phyloP scores from a whole-genome alignment of 164 flowering plant genomes.

The Nymphaea colorata region DNA sequence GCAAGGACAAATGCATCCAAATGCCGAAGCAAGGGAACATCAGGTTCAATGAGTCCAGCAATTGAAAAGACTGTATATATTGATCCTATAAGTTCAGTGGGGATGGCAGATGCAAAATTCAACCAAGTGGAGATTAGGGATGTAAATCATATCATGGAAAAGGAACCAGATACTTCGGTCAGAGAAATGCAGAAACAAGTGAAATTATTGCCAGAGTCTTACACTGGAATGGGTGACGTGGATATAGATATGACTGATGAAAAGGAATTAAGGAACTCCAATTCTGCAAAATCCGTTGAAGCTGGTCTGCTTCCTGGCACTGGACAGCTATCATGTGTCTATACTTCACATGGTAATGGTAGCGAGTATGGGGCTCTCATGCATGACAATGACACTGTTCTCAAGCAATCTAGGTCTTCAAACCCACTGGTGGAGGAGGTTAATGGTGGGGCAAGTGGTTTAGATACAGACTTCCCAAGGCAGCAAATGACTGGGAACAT shows the following conservation, averaged over 20 bases:
- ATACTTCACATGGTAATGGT: neutral
- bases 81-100: conserved; percentile 31
- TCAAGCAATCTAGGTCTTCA: neutral
- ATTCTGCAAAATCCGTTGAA: neutral
- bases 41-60: conserved; percentile 22
- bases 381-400: neutral
- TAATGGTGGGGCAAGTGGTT: neutral
- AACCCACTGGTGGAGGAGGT: neutral
- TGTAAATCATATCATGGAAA: conserved; percentile 2
- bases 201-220: conserved; percentile 10
- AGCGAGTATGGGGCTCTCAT: neutral
- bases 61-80: conserved; percentile 71
- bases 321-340: neutral
- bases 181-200: conserved; percentile 12
- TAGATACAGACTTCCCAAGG: neutral
- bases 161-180: conserved; percentile 8
- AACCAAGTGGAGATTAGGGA: conserved; percentile 18
- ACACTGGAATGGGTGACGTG: neutral
- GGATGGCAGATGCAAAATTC: conserved; percentile 12
- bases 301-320: neutral
- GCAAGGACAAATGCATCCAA: conserved; percentile 15
- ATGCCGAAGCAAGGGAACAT: conserved; percentile 10
- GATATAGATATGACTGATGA: neutral
- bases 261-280: neutral
- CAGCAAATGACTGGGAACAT: neutral